Evolutionary conservation across 2,329 filamentous ascomycete species (phyloP), one percentile per base, ranked within the genome.

Genomic region (Apiospora phragmitis): DNA sequence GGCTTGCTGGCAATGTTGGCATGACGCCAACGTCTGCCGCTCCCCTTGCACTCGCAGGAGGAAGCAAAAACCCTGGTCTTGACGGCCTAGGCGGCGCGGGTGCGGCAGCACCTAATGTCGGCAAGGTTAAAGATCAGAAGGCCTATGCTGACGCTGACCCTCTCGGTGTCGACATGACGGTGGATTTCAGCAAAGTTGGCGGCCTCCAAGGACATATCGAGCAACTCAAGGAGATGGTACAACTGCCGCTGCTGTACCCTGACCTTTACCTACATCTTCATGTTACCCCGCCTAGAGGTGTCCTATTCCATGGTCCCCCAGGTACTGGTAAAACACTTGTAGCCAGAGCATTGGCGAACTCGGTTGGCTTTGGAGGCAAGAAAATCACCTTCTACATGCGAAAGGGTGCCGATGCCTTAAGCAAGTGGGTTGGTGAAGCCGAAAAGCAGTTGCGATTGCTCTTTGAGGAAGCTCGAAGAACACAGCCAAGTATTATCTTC

Each of bases 381-480:
- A 98, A 98, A 80, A 96, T 99, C 73, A 98, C 95, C 0, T 99
- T 99, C 77, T 99, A 98, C 82, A 99, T 99, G 96, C 92, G 96
- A 72, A 99, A 99, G 82, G 97, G 96, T 79, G 97, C 96, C 32
- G 96, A 99, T 87, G 95, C 95, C 21, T 85, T 99, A 73, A 98
- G 95, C 82, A 99, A 99, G 83, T 99, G 96, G 96, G 96, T 99
- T 68, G 96, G 96, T 79, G 96, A 99, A 82, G 96, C 97, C 12
- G 96, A 99, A 83, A 92, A 95, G 82, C 96, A 99, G 80, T 89
- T 99, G 69, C 91, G 96, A 65, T 84, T 98, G 70, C 87, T 99
- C 6, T 99, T 99, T 74, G 96, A 98, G 77, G 96, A 99, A 82
- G 96, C 96, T 21, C 89, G 95, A 72, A 96, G 94, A 80, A 98